phyloP scores from a whole-genome alignment of 2,329 filamentous ascomycete genomes.

The Leptographium radiaticola region DNA sequence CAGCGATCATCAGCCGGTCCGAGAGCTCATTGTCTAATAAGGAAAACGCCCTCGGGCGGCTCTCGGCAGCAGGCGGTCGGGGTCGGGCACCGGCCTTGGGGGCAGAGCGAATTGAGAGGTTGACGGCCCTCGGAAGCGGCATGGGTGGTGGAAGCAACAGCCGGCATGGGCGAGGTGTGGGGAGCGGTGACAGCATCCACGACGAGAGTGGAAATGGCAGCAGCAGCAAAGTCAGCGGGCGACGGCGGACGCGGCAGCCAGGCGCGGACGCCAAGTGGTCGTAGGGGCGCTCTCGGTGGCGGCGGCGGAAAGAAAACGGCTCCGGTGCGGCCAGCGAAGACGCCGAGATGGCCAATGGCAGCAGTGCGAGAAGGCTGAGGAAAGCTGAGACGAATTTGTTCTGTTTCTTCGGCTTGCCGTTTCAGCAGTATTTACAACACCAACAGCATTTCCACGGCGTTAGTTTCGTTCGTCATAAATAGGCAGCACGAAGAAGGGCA shows the following conservation, averaged over 20 bases:
- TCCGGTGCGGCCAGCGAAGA: background rate
- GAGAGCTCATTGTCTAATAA: constrained; percentile 16
- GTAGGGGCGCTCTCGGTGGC: constrained; percentile 6
- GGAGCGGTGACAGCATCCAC: background rate
- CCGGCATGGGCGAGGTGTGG: background rate
- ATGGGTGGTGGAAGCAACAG: background rate
- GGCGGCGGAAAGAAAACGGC: background rate
- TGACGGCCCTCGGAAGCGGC: constrained; percentile 7
- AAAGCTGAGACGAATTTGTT: no score
- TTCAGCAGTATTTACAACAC: no score
- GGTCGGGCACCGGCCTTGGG: background rate
- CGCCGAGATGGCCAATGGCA: no score
- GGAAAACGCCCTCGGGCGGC: constrained; percentile 11
- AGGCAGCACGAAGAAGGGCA: no score
- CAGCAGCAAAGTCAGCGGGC: background rate
- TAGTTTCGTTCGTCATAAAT: no score
- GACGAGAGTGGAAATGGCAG: background rate
- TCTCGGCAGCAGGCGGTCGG: background rate
- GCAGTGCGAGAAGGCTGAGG: no score
- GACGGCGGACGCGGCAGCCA: constrained; percentile 9
- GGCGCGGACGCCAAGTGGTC: constrained; percentile 12
- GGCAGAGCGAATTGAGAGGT: constrained; percentile 4
- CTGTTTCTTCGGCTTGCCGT: no score
- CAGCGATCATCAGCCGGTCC: constrained; percentile 11
- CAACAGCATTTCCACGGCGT: no score